Evolutionary conservation across 768 basidiomycete genomes (phyloP).

Genomic region (Boletus huronensis): DNA sequence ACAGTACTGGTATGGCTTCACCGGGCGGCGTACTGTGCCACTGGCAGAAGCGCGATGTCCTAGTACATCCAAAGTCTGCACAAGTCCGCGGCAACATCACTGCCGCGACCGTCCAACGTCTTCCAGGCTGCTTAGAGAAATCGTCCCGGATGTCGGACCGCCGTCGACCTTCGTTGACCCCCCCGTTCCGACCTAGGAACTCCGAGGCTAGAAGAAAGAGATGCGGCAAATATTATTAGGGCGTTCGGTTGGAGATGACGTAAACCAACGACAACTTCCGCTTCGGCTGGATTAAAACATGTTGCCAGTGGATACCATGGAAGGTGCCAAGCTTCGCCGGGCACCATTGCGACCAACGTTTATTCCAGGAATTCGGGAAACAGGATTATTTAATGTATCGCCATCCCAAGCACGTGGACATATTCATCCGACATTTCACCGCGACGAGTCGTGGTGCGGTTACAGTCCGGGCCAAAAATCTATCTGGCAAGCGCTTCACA

Average conservation of each 20-base stretch:
- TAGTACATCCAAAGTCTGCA: conserved; percentile 60
- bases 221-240: too few species aligned
- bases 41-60: conserved; percentile 59
- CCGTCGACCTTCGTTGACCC: conserved; percentile 58
- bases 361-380: neutral
- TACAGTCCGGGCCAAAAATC: neutral
- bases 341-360: neutral
- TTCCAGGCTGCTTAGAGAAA: conserved; percentile 61
- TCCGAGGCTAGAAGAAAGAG: conserved; percentile 40
- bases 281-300: conserved; percentile 13
- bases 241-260: neutral
- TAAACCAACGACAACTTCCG: conserved; percentile 5
- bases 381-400: neutral
- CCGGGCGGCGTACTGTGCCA: conserved; percentile 61
- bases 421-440: neutral
- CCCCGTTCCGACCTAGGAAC: conserved; percentile 77
- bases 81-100: conserved; percentile 70
- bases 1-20: conserved; percentile 48
- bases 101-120: conserved; percentile 63
- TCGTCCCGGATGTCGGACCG: conserved; percentile 75
- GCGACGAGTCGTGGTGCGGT: neutral
- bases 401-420: neutral
- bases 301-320: too few species aligned
- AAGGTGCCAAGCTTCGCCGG: neutral
- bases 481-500: neutral